Conservation (phyloP, 305 asterid species). For the Fraxinus ornus region DNA sequence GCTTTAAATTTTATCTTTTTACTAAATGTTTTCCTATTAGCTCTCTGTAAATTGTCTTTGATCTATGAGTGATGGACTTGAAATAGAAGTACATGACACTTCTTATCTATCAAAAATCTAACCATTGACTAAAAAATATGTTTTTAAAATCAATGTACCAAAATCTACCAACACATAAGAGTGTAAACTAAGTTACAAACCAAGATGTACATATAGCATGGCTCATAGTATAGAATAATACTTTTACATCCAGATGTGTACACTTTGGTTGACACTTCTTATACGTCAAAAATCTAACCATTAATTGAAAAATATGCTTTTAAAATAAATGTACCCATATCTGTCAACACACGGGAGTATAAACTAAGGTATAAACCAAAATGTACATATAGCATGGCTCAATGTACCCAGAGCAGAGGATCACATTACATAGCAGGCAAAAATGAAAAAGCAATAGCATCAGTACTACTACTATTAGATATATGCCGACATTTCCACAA, state of each 20-base stretch:
- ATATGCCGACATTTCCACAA: slow-evolving; percentile 24
- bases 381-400: not conserved
- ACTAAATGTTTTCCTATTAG: not conserved
- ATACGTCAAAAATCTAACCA: too few relatives aligned
- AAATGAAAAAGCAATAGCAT: not conserved
- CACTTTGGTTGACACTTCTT: not conserved
- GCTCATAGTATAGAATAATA: not conserved
- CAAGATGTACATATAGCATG: not conserved
- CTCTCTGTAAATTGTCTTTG: not conserved
- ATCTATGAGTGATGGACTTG: not conserved
- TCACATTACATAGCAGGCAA: not conserved
- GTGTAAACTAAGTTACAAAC: not conserved
- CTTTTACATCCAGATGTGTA: not conserved
- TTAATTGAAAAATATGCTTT: not conserved
- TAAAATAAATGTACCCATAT: not conserved
- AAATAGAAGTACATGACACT: not conserved
- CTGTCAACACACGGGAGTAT: not conserved
- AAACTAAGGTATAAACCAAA: not conserved
- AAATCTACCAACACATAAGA: not conserved
- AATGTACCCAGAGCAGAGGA: not conserved
- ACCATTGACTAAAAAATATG: not conserved
- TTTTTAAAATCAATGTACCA: not conserved
- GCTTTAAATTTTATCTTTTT: not conserved
- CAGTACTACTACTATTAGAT: not conserved
- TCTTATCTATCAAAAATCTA: not conserved